These are phyloP conservation scores for Naganishia onofrii DNA, from an alignment of 768 basidiomycete genomes.

Conservation along the genomic window DNA sequence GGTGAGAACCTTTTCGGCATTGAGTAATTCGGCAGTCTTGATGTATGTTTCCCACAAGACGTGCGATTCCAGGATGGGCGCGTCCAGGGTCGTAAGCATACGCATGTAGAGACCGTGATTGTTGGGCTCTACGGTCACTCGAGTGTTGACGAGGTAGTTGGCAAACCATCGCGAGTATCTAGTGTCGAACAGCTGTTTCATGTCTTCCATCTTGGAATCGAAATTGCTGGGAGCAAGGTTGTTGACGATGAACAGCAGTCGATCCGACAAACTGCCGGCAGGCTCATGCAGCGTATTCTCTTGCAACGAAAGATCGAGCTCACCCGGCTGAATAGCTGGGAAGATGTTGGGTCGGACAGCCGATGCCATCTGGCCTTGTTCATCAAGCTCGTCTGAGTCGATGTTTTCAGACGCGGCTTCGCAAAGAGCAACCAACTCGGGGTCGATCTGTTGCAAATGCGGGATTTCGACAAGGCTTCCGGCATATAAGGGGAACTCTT, in stretches of 20 bases:
- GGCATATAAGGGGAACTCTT: conserved; percentile 90
- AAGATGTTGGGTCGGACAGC: conserved; percentile 37
- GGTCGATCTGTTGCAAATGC: conserved; percentile 77
- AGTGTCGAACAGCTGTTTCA: conserved; percentile 79
- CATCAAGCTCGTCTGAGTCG: conserved; percentile 43
- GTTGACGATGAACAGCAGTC: conserved; percentile 95
- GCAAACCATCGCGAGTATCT: conserved; percentile 91
- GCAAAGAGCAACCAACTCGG: conserved; percentile 71
- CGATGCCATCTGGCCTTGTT: conserved; percentile 29
- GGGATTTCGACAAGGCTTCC: conserved; percentile 82
- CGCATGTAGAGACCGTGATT: conserved; percentile 93
- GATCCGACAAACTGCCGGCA: conserved; percentile 83
- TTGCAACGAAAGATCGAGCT: conserved; percentile 63
- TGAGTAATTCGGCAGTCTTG: conserved; percentile 80
- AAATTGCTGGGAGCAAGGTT: conserved; percentile 94
- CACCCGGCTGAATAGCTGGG: conserved; percentile 44
- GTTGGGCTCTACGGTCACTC: conserved; percentile 93
- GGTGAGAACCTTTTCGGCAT: conserved; percentile 84
- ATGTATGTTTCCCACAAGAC: conserved; percentile 90
- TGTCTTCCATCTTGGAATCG: conserved; percentile 78
- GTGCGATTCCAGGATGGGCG: conserved; percentile 65
- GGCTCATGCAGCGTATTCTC: conserved; percentile 64
- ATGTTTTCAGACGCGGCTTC: conserved; percentile 58
- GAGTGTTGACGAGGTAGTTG: conserved; percentile 92
- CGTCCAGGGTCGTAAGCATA: conserved; percentile 79